Base-by-base conservation (phyloP, 2,329 filamentous ascomycete genomes). In the Ceratocystis eucalypticola region DNA sequence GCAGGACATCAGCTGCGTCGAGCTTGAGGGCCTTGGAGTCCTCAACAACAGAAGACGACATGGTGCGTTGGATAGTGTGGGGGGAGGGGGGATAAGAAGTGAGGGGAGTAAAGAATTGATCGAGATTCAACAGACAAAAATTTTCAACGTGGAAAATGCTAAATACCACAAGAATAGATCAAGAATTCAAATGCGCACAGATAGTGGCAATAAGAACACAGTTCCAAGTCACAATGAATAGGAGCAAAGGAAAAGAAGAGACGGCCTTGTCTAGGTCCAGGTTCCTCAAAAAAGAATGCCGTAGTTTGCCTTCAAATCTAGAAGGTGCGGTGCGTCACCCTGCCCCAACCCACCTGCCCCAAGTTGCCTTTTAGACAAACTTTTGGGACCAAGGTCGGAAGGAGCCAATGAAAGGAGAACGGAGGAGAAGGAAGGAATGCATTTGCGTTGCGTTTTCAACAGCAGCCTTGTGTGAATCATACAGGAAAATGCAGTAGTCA, bases 1-100 rank as follows among this genome's bases (percentile, higher is more conserved):
- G 92, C 64, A 96, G 80, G 77, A 95, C 88, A 68, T 91, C 80
- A 74, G 96, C 37, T 41, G 37, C 91, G 70, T 92, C 80, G 70
- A 84, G 81, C 77, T 80, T 81, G 66, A 79, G 70, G 37, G 77
- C 75, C 71, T 77, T 77, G 70, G 71, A 71, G 48, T 73, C 71
- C 70, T 76, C 75, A 67, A 72, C 69, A 22, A 65, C 70, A 71
- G 65, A 62, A 70, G 70, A 68, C 68, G 68, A 71, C 67, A 65
- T 65, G 48, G 12, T 45, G 44, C n/a, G 45, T 12, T 28, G 25
- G 37, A 20, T 28, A 7, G 25, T n/a, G 55, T 48, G 48, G 55
- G 12, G 59, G 17, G 44, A 33, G 25, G 17, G 46, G 6, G 12
- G 20, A 5, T 1, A 50, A 61, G n/a, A 46, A 25, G 22, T 41